A percentile compares a stretch with the other conserved stretches of the same genome.
phyloP scores from a whole-genome alignment of 768 basidiomycete genomes.

The Filobasidium wieringae region DNA sequence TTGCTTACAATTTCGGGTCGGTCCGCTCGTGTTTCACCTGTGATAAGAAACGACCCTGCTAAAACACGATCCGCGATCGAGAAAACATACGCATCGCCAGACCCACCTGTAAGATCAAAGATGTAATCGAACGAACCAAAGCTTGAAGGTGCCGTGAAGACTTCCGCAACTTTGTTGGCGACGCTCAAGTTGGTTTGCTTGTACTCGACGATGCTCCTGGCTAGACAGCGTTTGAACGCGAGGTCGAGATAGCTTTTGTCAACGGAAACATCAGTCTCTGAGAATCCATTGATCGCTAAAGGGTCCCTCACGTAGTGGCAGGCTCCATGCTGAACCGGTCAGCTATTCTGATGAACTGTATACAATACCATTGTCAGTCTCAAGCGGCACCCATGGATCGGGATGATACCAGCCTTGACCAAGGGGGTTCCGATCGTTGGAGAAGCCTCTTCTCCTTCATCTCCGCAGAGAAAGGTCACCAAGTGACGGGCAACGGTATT shows the following conservation, averaged over 20 bases:
- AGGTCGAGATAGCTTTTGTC: slow-evolving; percentile 22
- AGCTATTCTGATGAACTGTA: slow-evolving; percentile 9
- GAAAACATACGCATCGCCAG: too few species aligned
- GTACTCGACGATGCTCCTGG: slow-evolving; percentile 22
- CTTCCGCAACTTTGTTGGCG: slow-evolving; percentile 16
- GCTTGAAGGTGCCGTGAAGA: slow-evolving; percentile 21
- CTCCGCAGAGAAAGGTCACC: background rate
- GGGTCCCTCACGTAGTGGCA: slow-evolving; percentile 25
- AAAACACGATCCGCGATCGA: too few species aligned
- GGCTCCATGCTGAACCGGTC: slow-evolving; percentile 32
- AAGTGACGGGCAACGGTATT: slow-evolving; percentile 8
- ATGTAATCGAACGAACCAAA: slow-evolving; percentile 25
- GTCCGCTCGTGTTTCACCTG: slow-evolving; percentile 31
- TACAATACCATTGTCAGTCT: background rate
- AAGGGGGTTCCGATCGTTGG: background rate
- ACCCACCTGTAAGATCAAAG: slow-evolving; percentile 28
- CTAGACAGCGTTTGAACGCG: slow-evolving; percentile 23
- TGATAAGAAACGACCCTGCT: slow-evolving; percentile 26
- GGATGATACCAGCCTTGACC: background rate
- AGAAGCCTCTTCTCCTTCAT: background rate
- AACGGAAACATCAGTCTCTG: background rate
- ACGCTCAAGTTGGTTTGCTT: slow-evolving; percentile 29
- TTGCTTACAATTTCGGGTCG: slow-evolving; percentile 33
- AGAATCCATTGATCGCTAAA: background rate
- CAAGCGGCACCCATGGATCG: background rate